Base-by-base conservation (phyloP, 257 asterid genomes). In the Euphrasia confusa region DNA sequence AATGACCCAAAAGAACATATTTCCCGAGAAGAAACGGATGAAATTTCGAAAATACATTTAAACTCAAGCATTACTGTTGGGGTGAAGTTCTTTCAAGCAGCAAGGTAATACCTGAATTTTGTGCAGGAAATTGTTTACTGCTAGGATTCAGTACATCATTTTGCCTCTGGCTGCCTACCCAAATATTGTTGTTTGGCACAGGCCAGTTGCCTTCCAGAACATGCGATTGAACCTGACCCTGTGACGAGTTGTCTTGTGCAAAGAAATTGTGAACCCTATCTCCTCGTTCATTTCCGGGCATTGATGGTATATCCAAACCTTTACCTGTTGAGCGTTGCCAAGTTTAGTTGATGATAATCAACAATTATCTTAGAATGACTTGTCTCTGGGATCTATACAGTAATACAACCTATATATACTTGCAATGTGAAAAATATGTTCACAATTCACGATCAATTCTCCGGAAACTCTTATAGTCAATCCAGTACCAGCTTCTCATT, bases 221-320 rank as follows among this genome's bases (percentile, higher is more conserved):
- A 47, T 78, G 84, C 61, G 88, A 73, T 30, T 74, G 83, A 69
- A 76, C 84, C 73, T 80, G 97, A 64, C 81, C 96, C 78, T 73
- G 91, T 1, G 76, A 79, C 48, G 79, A 61, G 67, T 79, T 81
- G 63, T 88, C 95, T 79, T 80, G 96, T 0, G 89, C 85, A 71
- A 88, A 91, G 62, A 91, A 88, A 80, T 91, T 91, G 84, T 85
- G 96, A 72, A 91, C 86, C 89, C 95, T 79, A 63, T 88, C 96
- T 67, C 84, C 90, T 66, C 64, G 77, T 80, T 81, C 95, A 81
- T 88, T 85, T 64, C 96, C 96, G 85, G 96, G 92, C 98, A 90
- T 90, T 77, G 96, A 84, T 87, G 82, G 75, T n/a, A n/a, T 72
- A 63, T 69, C 72, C 75, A 63, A 68, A 73, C 58, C 57, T 50